A percentile compares a stretch with the other conserved stretches of the same genome.
Conservation (phyloP, 2,329 filamentous ascomycete species). For the Dryadomyces sulphureus region DNA sequence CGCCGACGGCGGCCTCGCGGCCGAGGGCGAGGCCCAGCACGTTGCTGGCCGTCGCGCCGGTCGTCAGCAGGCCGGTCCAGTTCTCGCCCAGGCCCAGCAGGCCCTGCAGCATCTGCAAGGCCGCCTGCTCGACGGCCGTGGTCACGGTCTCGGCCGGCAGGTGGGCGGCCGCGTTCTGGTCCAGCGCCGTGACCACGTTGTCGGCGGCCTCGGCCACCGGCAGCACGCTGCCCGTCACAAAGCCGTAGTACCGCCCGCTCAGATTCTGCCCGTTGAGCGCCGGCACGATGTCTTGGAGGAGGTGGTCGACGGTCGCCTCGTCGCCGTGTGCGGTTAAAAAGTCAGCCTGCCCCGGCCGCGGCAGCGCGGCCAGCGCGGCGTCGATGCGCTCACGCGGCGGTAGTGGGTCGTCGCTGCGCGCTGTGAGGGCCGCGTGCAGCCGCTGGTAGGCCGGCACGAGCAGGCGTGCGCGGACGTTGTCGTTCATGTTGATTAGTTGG, state of each 20-base stretch:
- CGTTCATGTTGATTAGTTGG: too few relatives aligned
- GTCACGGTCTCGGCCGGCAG: constrained; percentile 59
- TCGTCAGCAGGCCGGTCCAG: constrained; percentile 44
- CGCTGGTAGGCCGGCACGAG: constrained; percentile 11
- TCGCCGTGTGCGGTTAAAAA: constrained; percentile 20
- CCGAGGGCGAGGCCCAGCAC: constrained; percentile 58
- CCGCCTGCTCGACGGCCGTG: constrained; percentile 61
- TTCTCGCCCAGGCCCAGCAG: constrained; percentile 48
- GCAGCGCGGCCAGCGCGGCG: constrained; percentile 25
- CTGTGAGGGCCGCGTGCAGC: constrained; percentile 3
- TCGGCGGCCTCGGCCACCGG: constrained; percentile 72
- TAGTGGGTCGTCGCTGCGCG: constrained; percentile 27
- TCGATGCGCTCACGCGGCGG: constrained; percentile 19
- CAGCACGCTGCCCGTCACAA: constrained; percentile 70
- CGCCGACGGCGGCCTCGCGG: constrained; percentile 46
- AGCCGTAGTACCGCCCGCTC: constrained; percentile 66
- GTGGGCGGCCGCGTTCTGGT: constrained; percentile 78
- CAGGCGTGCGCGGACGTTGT: constrained; percentile 2
- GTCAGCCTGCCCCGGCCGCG: constrained; percentile 13
- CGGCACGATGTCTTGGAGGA: constrained; percentile 31
- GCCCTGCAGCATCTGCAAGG: constrained; percentile 53
- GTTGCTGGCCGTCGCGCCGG: constrained; percentile 60
- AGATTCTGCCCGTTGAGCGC: constrained; percentile 53
- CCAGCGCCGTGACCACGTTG: constrained; percentile 63
- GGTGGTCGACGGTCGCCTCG: constrained; percentile 24